Conservation (phyloP, 2,329 filamentous ascomycete species). For the Colletotrichum zoysiae region DNA sequence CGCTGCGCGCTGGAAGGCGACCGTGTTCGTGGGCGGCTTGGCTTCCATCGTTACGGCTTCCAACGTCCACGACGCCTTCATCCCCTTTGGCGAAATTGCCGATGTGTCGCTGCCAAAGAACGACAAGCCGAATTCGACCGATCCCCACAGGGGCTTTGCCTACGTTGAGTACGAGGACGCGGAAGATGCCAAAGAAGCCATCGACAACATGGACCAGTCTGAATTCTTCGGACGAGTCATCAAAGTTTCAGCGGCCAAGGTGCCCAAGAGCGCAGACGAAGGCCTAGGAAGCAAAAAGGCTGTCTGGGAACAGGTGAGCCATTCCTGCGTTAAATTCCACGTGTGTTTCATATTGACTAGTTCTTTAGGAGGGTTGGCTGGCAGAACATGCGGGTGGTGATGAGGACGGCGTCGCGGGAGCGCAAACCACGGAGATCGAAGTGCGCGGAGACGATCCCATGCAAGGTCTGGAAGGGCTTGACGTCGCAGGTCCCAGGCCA, state of each 20-base stretch:
- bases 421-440: constrained; percentile 65
- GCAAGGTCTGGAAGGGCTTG: constrained; percentile 93
- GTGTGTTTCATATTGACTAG: not conserved
- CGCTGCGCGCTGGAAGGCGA: constrained; percentile 85
- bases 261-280: constrained; percentile 88
- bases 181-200: constrained; percentile 90
- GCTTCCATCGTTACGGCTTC: constrained; percentile 80
- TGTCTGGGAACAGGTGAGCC: constrained; percentile 92
- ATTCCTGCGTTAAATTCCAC: not conserved
- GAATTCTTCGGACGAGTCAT: constrained; percentile 94
- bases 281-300: constrained; percentile 93
- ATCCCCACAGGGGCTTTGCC: constrained; percentile 91
- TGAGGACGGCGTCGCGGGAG: constrained; percentile 75
- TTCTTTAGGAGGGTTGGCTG: constrained; percentile 86
- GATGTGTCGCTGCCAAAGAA: constrained; percentile 92
- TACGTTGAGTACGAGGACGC: constrained; percentile 94
- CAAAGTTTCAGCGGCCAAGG: constrained; percentile 92
- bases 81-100: constrained; percentile 95
- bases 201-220: constrained; percentile 99
- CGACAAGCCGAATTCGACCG: constrained; percentile 81
- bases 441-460: constrained; percentile 83
- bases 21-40: constrained; percentile 91
- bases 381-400: constrained; percentile 88
- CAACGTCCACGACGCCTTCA: constrained; percentile 89
- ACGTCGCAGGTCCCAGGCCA: constrained; percentile 91